Evolutionary conservation across 108 stramenopile species (phyloP).

Genomic region (Nitzschia inconspicua): DNA sequence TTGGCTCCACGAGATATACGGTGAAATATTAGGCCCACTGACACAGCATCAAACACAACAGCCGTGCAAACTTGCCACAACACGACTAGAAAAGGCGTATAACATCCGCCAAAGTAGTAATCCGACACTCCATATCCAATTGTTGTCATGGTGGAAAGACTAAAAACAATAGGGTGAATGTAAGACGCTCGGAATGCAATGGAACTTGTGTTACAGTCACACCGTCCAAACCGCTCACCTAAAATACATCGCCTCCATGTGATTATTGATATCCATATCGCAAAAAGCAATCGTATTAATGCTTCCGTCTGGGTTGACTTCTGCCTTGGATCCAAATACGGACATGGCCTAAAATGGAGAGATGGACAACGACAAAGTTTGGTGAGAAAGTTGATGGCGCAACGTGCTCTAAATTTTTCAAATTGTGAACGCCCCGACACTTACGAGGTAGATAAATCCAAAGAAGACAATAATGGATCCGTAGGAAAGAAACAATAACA

Average conservation of each 20-base stretch:
- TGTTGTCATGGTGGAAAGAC: slow-evolving; percentile 90
- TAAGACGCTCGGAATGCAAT: too few relatives aligned
- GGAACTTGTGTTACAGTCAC: too few relatives aligned
- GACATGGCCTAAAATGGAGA: slow-evolving; percentile 29
- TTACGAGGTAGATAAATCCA: slow-evolving; percentile 55
- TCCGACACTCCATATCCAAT: slow-evolving; percentile 94
- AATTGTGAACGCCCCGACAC: too few relatives aligned
- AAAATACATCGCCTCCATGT: slow-evolving; percentile 89
- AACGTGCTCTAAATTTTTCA: slow-evolving; percentile 26
- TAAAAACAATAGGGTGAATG: too few relatives aligned
- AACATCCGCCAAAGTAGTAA: slow-evolving; percentile 92
- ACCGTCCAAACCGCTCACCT: too few relatives aligned
- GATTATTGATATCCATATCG: slow-evolving; percentile 73
- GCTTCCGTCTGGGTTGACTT: slow-evolving; percentile 35
- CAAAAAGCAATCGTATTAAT: slow-evolving; percentile 54
- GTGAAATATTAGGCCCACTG: slow-evolving; percentile 91
- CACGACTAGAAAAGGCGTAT: slow-evolving; percentile 82
- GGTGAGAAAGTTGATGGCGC: slow-evolving; percentile 57
- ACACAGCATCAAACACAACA: slow-evolving; percentile 88
- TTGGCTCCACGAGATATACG: slow-evolving; percentile 84
- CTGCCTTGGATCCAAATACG: slow-evolving; percentile 35
- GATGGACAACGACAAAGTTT: too few relatives aligned
- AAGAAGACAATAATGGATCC: slow-evolving; percentile 56
- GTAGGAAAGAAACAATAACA: slow-evolving; percentile 59
- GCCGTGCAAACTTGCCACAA: slow-evolving; percentile 78